phyloP scores from a whole-genome alignment of 2,329 filamentous ascomycete species.

The Chaetomium strumarium region DNA sequence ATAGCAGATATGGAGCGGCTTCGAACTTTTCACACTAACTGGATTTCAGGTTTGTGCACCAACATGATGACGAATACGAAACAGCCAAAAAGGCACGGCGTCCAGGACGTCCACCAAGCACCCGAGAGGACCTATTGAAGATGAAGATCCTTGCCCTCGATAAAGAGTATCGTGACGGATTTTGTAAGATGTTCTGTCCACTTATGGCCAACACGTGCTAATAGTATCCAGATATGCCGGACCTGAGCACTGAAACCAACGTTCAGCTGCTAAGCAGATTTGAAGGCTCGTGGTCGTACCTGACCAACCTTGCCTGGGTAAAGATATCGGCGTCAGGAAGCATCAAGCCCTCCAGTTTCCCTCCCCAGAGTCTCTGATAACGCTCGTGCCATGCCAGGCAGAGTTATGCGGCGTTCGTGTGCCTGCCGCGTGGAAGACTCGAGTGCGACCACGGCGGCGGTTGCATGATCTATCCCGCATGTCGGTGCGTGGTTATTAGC shows the following conservation, averaged over 20 bases:
- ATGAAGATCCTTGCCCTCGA: conserved; percentile 64
- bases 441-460: not conserved
- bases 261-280: conserved; percentile 62
- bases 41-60: conserved; percentile 52
- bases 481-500: conserved; percentile 4
- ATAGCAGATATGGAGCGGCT: not conserved
- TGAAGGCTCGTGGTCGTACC: conserved; percentile 78
- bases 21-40: conserved; percentile 16
- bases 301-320: conserved; percentile 71
- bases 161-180: conserved; percentile 77
- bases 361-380: conserved; percentile 44
- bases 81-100: conserved; percentile 63
- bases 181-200: conserved; percentile 52
- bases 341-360: conserved; percentile 68
- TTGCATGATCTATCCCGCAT: not conserved
- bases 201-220: conserved; percentile 1
- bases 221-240: conserved; percentile 55
- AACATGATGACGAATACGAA: conserved; percentile 65
- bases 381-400: not conserved
- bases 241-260: conserved; percentile 63
- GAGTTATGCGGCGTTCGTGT: not conserved
- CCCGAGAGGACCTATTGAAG: conserved; percentile 70
- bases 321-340: conserved; percentile 62
- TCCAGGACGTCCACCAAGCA: conserved; percentile 70
- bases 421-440: conserved; percentile 2